These are phyloP conservation scores for Schizochytrium sp. DNA, from an alignment of 108 stramenopile genomes.

Conservation along the genomic window DNA sequence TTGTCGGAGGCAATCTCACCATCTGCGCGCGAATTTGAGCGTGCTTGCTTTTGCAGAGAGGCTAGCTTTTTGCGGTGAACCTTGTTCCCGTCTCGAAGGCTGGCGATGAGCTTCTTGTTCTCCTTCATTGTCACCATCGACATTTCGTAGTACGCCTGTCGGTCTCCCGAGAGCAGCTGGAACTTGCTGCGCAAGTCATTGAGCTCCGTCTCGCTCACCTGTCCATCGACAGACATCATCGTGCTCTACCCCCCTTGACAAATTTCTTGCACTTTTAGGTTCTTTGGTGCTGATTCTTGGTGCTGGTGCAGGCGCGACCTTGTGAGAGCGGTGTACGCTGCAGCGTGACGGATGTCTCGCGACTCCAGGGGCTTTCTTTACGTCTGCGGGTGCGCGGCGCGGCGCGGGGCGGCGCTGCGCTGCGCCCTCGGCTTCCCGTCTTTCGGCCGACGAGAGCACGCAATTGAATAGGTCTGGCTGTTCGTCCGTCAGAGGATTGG, in stretches of 20 bases:
- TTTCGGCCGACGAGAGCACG: too few relatives aligned
- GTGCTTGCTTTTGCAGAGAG: slow-evolving; percentile 17
- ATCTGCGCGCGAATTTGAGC: background rate
- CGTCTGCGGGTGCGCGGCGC: too few relatives aligned
- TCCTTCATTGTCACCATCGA: slow-evolving; percentile 43
- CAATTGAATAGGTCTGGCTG: too few relatives aligned
- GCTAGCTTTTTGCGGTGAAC: slow-evolving; percentile 25
- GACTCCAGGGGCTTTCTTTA: too few relatives aligned
- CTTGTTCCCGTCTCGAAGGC: slow-evolving; percentile 47
- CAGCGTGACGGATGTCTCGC: too few relatives aligned
- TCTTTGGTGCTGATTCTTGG: too few relatives aligned
- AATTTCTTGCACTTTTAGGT: too few relatives aligned
- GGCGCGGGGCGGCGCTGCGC: too few relatives aligned
- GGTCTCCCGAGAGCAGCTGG: slow-evolving; percentile 29
- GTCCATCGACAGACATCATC: background rate
- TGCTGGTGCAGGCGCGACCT: too few relatives aligned
- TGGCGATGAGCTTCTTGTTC: slow-evolving; percentile 32
- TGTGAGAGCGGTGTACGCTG: too few relatives aligned
- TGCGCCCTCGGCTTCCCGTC: too few relatives aligned
- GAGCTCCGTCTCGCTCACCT: slow-evolving; percentile 9
- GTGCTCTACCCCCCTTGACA: background rate
- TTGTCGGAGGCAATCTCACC: slow-evolving; percentile 21
- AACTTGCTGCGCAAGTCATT: background rate
- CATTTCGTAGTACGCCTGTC: slow-evolving; percentile 49
- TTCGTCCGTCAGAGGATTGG: too few relatives aligned